A percentile compares a stretch with the other conserved stretches of the same genome.
Evolutionary conservation across 2,329 filamentous ascomycete genomes (phyloP).

Genomic region (Bipolaris cookei): DNA sequence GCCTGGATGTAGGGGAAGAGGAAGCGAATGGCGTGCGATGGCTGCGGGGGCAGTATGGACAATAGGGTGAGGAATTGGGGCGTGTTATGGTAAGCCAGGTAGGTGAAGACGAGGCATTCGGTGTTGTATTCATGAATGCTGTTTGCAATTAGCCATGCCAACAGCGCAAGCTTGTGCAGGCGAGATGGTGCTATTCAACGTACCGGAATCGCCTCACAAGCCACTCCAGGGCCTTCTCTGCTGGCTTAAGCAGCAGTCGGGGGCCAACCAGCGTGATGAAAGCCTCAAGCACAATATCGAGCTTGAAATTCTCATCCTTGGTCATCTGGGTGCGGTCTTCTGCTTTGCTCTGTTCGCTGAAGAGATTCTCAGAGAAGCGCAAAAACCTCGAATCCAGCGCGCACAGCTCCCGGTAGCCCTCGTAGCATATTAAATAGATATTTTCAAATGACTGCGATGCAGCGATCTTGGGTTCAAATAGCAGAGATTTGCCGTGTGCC

Average conservation of each 20-base stretch:
- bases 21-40: slow-evolving; percentile 81
- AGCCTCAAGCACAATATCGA: slow-evolving; percentile 77
- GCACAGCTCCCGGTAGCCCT: slow-evolving; percentile 92
- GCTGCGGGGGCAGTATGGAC: slow-evolving; percentile 78
- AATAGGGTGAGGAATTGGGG: slow-evolving; percentile 85
- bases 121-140: slow-evolving; percentile 91
- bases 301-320: slow-evolving; percentile 76
- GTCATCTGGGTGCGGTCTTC: slow-evolving; percentile 89
- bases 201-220: slow-evolving; percentile 78
- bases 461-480: slow-evolving; percentile 87
- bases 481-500: slow-evolving; percentile 89
- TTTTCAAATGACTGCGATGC: slow-evolving; percentile 88
- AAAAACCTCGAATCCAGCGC: slow-evolving; percentile 80
- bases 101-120: slow-evolving; percentile 76
- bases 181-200: background rate
- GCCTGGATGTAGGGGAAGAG: slow-evolving; percentile 84
- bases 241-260: slow-evolving; percentile 80
- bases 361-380: slow-evolving; percentile 77
- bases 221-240: slow-evolving; percentile 93
- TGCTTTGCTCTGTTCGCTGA: slow-evolving; percentile 89
- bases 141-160: background rate
- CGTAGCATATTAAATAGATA: slow-evolving; percentile 82
- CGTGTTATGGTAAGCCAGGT: slow-evolving; percentile 89
- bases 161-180: background rate
- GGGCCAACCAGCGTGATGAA: slow-evolving; percentile 83